Percentiles rank a stretch among this genome's conserved stretches.
Evolutionary conservation across 1,284 basidiomycete genomes (phyloP).

Genomic region (Pseudozyma sp.): DNA sequence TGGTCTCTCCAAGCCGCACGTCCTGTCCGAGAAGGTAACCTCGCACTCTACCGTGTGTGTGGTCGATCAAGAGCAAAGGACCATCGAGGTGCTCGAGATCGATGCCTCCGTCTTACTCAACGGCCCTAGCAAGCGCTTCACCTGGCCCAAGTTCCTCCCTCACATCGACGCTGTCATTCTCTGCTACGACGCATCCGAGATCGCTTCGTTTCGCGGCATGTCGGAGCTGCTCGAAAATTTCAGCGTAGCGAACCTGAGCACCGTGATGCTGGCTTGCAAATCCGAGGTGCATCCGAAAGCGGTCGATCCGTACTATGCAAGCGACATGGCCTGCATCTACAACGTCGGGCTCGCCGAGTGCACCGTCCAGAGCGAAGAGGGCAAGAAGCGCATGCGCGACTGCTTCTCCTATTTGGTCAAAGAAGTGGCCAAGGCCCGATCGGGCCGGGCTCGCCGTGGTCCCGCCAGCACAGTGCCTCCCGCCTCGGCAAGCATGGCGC

Average conservation of each 20-base stretch:
- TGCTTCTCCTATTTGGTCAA: constrained; percentile 65
- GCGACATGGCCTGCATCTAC: constrained; percentile 64
- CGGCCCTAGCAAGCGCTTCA: constrained; percentile 58
- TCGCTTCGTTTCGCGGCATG: constrained; percentile 63
- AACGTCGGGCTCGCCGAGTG: constrained; percentile 65
- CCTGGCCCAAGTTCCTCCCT: constrained; percentile 63
- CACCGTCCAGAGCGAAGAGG: constrained; percentile 62
- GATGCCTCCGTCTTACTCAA: constrained; percentile 61
- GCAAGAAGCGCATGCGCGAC: constrained; percentile 65
- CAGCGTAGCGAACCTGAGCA: constrained; percentile 53
- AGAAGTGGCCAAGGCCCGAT: constrained; percentile 62
- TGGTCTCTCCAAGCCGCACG: constrained; percentile 59
- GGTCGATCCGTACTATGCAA: constrained; percentile 64
- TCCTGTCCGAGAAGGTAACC: constrained; percentile 59
- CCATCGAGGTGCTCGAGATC: constrained; percentile 64
- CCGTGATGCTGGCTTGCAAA: constrained; percentile 66
- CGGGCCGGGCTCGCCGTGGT: constrained; percentile 36
- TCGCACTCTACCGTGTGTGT: constrained; percentile 64
- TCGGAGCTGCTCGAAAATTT: constrained; percentile 64
- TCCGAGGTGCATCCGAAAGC: constrained; percentile 62
- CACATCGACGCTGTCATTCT: constrained; percentile 63
- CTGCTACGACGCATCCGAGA: constrained; percentile 63
- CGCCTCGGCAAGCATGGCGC: constrained; percentile 7
- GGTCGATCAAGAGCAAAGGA: constrained; percentile 61
- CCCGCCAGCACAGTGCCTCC: constrained; percentile 27